Evolutionary conservation across 164 flowering plant species (phyloP), one percentile per base, ranked within the genome.

Genomic region (Dillenia turbinata): DNA sequence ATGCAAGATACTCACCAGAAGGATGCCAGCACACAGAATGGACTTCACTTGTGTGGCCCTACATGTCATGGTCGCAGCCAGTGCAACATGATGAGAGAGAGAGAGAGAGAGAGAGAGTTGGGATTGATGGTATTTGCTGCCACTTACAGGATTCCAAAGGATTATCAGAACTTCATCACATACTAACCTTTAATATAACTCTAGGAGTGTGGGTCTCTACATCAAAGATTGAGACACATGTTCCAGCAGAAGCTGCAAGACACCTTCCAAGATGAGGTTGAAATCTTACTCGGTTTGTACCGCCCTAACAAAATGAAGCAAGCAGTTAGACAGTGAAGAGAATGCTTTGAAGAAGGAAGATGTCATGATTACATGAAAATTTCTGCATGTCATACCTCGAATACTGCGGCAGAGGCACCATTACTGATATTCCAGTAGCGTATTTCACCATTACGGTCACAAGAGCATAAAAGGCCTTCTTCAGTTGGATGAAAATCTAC

Each of bases 371-470:
- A 33, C 40, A 33, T 4, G 40, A 33, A 33, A 33, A 33, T 33
- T 33, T 0, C 40, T 33, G 40, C 7, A 57, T 64, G 63, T 8
- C 45, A 52, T 79, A 89, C 96, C 87, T 84, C 85, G 69, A 81
- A 79, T 44, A 83, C 76, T 47, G 80, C 76, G 16, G 84, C 14
- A 65, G 87, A 84, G 65, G 81, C 80, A 43, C 94, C 96, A 72
- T 84, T 86, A 52, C 69, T 77, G 67, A 90, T 78, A 67, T 84
- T 90, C 96, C 96, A 90, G 61, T 84, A 85, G 16, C 96, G 74
- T 47, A 90, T 87, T 73, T 90, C 94, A 26, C 79, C 75, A 66
- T 81, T 80, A 15, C 70, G 78, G 68, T 90, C 96, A 71, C 85
- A 84, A 22, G 96, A 90, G 75, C 88, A 87, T 60, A 90, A 69